Evolutionary conservation across 305 asterid genomes (phyloP), one percentile per base, ranked within the genome.

Genomic region (Fraxinus xanthoxyloides): DNA sequence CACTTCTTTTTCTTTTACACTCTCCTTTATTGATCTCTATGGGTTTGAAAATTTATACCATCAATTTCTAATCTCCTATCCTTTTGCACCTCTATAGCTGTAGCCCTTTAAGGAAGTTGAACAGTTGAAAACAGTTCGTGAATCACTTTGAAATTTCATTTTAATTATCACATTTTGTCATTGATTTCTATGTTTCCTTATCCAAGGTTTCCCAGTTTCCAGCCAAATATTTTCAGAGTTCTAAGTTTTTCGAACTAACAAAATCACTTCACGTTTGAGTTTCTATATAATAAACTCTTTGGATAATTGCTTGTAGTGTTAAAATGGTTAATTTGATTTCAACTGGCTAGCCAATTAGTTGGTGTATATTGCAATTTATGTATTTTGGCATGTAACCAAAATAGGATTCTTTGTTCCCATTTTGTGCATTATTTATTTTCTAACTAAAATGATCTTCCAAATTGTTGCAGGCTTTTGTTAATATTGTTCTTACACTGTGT

Each of bases 391-490:
- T 12, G 75, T 9, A 9, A 65, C 34, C 30, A 65, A 31, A 10
- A 26, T 65, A 65, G 73, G 28, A 65, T 26, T 65, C 73, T 28
- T 69, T 30, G 38, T 69, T 69, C 75, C 75, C 75, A 26, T 69
- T 69, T 21, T 69, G 70, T 15, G 4, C 38, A 13, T 13, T 69
- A 69, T 28, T 69, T 5, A 26, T 69, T 17, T 69, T 76, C 24
- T 24, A 21, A 28, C 36, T 17, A 30, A 8, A 80, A 36, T 26
- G 77, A 59, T 7, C 38, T 51, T 12, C 48, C 30, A 75, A 81
- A 43, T 54, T 74, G 7, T 82, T 89, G 84, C 97, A 94, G 99
- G 99, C 98, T 21, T 96, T 96, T 80, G 99, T 96, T 82, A 94
- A 94, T 80, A 83, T 93, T 48, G 98, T 90, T 82, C 97, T 96